Conservation (phyloP, 139 green algal genomes). For the Chlamydomonas schloesseri region DNA sequence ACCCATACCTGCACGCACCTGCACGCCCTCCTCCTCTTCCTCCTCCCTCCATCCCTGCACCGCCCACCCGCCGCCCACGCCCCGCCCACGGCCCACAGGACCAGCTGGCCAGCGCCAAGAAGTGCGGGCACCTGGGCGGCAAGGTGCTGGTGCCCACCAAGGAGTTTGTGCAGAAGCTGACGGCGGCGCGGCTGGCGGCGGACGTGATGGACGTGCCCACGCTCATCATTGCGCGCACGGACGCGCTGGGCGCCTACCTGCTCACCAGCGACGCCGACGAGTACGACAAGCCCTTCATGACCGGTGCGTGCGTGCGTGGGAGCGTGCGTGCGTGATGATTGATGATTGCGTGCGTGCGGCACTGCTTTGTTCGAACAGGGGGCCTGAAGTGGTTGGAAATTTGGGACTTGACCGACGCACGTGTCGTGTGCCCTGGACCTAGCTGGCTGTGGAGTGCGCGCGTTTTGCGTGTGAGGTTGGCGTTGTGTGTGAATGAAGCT, state of each 20-base stretch:
- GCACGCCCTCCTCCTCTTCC: no score
- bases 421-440: no score
- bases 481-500: no score
- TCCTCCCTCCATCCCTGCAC: neutral
- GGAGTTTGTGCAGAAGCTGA: slow-evolving; percentile 83
- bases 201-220: slow-evolving; percentile 82
- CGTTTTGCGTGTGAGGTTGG: no score
- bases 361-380: no score
- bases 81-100: slow-evolving; percentile 15
- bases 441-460: no score
- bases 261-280: slow-evolving; percentile 89
- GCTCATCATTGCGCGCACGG: slow-evolving; percentile 85
- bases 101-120: slow-evolving; percentile 72
- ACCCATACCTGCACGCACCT: no score
- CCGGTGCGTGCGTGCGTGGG: slow-evolving; percentile 49
- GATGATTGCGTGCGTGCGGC: no score
- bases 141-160: slow-evolving; percentile 80
- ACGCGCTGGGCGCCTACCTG: slow-evolving; percentile 78
- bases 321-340: no score
- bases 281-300: slow-evolving; percentile 84
- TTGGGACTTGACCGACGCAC: no score
- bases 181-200: slow-evolving; percentile 82
- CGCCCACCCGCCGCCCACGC: neutral
- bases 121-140: slow-evolving; percentile 88
- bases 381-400: no score